Percentiles rank a stretch among this genome's conserved stretches.
Conservation (phyloP, 116 monocot genomes). For the Iris pallida region DNA sequence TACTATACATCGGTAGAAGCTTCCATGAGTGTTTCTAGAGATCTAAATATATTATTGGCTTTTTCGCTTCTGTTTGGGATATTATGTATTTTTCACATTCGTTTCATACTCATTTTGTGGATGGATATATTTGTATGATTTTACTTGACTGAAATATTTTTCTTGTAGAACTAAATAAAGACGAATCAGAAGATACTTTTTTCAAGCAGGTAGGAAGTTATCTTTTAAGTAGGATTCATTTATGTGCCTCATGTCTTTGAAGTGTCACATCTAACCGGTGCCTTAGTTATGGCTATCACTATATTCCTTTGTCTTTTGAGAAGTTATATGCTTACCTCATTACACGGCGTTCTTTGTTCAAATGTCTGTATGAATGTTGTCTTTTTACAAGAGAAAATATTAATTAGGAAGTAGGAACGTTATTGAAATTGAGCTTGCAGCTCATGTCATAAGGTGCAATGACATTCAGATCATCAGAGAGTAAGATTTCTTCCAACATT, state of each 20-base stretch:
- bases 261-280: neutral
- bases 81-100: neutral
- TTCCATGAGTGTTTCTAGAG: neutral
- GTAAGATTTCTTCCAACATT: too few species aligned
- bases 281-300: neutral
- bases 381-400: neutral
- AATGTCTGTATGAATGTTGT: neutral
- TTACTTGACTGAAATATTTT: neutral
- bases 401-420: neutral
- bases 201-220: slow-evolving; percentile 74
- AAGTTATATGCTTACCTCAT: neutral
- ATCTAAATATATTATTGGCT: neutral
- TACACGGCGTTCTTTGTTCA: neutral
- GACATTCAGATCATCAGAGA: too few species aligned
- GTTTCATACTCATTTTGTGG: neutral
- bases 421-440: too few species aligned
- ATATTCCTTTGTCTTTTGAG: neutral
- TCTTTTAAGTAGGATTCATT: neutral
- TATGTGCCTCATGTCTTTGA: neutral
- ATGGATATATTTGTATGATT: neutral
- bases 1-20: neutral
- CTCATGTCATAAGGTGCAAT: too few species aligned
- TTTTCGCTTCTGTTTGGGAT: neutral
- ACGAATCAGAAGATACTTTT: slow-evolving; percentile 73
- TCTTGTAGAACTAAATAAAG: slow-evolving; percentile 73